Evolutionary conservation across 306 rosid genomes (phyloP).

Genomic region (Alnus glutinosa): DNA sequence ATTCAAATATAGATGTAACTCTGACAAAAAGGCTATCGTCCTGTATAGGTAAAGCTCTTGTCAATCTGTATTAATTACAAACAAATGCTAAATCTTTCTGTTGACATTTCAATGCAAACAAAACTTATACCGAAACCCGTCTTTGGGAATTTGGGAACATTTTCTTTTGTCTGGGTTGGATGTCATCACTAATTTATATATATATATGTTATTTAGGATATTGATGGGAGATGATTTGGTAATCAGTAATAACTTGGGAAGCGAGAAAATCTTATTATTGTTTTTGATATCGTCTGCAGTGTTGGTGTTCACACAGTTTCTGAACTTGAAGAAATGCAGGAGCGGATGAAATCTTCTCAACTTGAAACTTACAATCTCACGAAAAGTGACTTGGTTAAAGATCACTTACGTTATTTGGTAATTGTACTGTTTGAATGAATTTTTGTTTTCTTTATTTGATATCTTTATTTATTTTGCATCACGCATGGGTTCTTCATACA

Average conservation of each 20-base stretch:
- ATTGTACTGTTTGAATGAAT: slow-evolving; percentile 8
- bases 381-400: slow-evolving; percentile 81
- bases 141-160: neutral
- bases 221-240: slow-evolving; percentile 7
- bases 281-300: slow-evolving; percentile 46
- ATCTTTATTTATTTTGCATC: slow-evolving; percentile 5
- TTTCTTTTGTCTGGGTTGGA: neutral
- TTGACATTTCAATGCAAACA: neutral
- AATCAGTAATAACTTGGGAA: slow-evolving; percentile 1
- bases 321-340: slow-evolving; percentile 67
- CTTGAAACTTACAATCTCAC: slow-evolving; percentile 72
- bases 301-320: slow-evolving; percentile 76
- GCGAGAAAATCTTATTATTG: slow-evolving; percentile 1
- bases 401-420: slow-evolving; percentile 94
- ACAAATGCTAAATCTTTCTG: slow-evolving; percentile 7
- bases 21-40: slow-evolving; percentile 64
- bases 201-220: slow-evolving; percentile 4
- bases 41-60: slow-evolving; percentile 65
- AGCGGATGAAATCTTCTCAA: slow-evolving; percentile 59
- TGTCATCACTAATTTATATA: slow-evolving; percentile 9
- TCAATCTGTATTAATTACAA: neutral
- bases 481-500: neutral
- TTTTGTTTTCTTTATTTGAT: neutral
- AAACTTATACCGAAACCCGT: neutral
- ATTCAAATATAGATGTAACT: slow-evolving; percentile 77